Evolutionary conservation across 176 grass and related monocot genomes (phyloP), one percentile per base, ranked within the genome.

Genomic region (Carex myosuroides): DNA sequence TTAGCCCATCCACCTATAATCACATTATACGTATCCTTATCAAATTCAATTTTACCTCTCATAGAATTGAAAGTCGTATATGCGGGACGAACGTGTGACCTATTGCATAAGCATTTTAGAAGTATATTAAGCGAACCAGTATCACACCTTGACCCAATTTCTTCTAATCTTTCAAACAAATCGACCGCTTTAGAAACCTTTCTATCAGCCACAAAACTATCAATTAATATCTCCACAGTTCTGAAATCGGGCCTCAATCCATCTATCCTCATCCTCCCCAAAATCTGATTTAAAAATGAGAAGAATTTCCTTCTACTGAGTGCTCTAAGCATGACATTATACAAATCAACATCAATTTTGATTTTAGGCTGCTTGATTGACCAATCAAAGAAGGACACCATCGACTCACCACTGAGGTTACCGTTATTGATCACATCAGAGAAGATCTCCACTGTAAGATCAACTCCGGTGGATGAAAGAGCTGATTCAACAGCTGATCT

Each of bases 231-330:
- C 84, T 86, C 87, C 79, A 98, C 64, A 0, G 92, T 94, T 62
- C 52, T 89, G 13, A 90, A 58, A 66, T 91, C 87, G 0, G 90
- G 84, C 57, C 42, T 26, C 4, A 94, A 9, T 56, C 44, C 85
- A 21, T 79, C 68, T 35, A 46, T 81, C 39, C 81, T 85, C 90
- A 98, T 92, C 37, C 64, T 88, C 70, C 65, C 66, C 74, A 94
- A 82, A n/a, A 87, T 64, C 8, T 46, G 44, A 69, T 93, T 20
- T 16, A 90, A 14, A 24, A 55, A 94, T 3, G 13, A 17, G 21
- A 97, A 97, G 62, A 94, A 98, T 39, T 94, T 98, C 39, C 91
- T 91, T 73, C 95, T 89, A 4, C 92, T 90, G 29, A 98, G 70
- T 60, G 92, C 92, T 82, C 85, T 92, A 61, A 97, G 60, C 32